Conservation (phyloP, 495 filamentous ascomycete species). For the Amorphotheca resinae region DNA sequence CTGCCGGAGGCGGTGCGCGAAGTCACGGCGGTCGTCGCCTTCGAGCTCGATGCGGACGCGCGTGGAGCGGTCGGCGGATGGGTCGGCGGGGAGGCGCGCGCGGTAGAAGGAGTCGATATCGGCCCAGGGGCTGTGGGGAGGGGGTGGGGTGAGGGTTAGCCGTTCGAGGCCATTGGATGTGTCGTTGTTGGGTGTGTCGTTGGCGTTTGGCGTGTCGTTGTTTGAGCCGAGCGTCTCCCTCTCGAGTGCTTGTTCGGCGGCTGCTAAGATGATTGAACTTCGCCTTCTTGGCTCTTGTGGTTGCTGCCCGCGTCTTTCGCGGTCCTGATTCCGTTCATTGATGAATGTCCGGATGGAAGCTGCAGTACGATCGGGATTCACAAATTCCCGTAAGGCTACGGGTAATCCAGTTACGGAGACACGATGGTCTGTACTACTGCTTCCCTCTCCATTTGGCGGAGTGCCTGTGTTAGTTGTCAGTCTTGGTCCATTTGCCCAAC, state of each 20-base stretch:
- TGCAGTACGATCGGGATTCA: constrained; percentile 13
- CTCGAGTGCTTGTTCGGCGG: constrained; percentile 11
- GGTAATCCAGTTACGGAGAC: constrained; percentile 10
- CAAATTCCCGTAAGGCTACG: constrained; percentile 16
- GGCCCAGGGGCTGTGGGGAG: constrained; percentile 20
- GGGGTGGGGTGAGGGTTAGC: constrained; percentile 10
- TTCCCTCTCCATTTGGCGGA: constrained; percentile 3
- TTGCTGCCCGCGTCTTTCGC: constrained; percentile 9
- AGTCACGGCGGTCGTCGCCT: constrained; percentile 14
- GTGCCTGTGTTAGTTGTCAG: neutral
- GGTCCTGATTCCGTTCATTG: constrained; percentile 20
- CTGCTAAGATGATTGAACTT: constrained; percentile 13
- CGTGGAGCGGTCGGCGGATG: constrained; percentile 9
- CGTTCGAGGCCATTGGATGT: constrained; percentile 9
- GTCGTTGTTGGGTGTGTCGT: too few species aligned
- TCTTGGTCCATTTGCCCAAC: constrained; percentile 2
- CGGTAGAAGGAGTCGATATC: constrained; percentile 25
- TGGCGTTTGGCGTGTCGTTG: constrained; percentile 1
- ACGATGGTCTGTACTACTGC: constrained; percentile 2
- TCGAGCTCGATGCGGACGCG: constrained; percentile 16
- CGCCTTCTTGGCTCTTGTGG: constrained; percentile 12
- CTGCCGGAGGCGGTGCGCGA: constrained; percentile 14
- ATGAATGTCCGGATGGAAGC: constrained; percentile 18
- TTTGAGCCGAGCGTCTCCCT: constrained; percentile 3
- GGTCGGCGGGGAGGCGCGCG: constrained; percentile 17